Conservation (phyloP, 176 grass and related monocot species). For the Cenchrus purpureus region DNA sequence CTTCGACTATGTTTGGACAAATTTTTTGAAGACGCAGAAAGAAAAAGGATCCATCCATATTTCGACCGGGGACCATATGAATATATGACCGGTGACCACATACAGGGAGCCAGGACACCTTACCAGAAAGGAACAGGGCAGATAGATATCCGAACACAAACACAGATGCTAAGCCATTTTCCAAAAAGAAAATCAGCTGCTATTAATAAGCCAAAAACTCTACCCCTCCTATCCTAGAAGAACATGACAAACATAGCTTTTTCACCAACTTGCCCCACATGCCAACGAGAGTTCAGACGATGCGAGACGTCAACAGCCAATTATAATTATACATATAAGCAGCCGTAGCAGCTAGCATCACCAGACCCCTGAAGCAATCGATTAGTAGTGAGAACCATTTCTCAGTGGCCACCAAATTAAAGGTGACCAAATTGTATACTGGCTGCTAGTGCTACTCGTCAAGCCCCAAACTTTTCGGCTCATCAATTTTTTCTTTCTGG, state of each 20-base stretch:
- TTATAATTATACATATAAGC: not conserved
- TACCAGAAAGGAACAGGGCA: not conserved
- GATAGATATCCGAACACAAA: not conserved
- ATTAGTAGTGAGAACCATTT: too few species aligned
- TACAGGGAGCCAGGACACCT: not conserved
- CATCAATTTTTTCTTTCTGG: not conserved
- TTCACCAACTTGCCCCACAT: slow-evolving; percentile 29
- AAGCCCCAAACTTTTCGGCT: slow-evolving; percentile 9
- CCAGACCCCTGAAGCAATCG: too few species aligned
- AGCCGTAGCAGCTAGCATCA: not conserved
- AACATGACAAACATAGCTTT: slow-evolving; percentile 32
- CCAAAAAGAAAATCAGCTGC: too few species aligned
- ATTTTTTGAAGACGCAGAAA: too few species aligned
- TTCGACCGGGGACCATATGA: not conserved
- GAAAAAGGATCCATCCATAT: slow-evolving; percentile 21
- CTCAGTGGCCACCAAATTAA: too few species aligned
- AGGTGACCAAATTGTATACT: too few species aligned
- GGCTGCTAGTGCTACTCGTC: not conserved
- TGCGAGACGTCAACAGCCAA: not conserved
- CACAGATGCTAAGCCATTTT: not conserved
- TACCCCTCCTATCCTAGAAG: not conserved
- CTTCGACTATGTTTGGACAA: too few species aligned
- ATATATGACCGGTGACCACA: not conserved
- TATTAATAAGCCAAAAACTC: too few species aligned
- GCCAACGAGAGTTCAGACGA: not conserved